phyloP scores from a whole-genome alignment of 208 protist species.

The Lotmaria passim region DNA sequence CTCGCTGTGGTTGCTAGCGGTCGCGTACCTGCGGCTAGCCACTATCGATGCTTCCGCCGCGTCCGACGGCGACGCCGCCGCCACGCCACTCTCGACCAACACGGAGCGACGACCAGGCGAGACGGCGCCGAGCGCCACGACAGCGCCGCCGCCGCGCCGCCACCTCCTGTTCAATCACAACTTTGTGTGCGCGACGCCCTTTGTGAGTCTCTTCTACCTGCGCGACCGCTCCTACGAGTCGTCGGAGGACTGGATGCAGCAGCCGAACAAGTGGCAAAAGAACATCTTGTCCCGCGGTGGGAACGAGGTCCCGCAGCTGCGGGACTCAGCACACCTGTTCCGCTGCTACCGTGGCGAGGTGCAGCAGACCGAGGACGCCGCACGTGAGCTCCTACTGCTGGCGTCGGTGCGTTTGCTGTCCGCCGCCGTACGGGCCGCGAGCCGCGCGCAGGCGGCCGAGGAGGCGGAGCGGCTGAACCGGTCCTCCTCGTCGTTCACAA shows the following conservation, averaged over 20 bases:
- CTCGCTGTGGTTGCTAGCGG: conserved; percentile 47
- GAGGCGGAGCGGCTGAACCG: conserved; percentile 11
- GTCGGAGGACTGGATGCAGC: conserved; percentile 40
- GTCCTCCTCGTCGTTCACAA: conserved; percentile 10
- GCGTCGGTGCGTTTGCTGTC: conserved; percentile 31
- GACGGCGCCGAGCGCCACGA: not conserved
- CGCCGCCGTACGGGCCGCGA: not conserved
- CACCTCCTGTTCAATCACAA: conserved; percentile 16
- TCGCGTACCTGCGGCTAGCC: conserved; percentile 54
- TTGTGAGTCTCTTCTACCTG: conserved; percentile 32
- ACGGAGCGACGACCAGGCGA: not conserved
- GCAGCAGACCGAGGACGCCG: conserved; percentile 24
- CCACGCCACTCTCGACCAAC: not conserved
- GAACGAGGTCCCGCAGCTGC: conserved; percentile 12
- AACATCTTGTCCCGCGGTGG: conserved; percentile 4
- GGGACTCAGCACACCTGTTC: conserved; percentile 11
- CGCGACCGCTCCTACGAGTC: conserved; percentile 40
- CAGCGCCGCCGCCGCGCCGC: not conserved
- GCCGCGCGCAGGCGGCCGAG: not conserved
- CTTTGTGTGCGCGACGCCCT: conserved; percentile 29
- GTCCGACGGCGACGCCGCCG: not conserved
- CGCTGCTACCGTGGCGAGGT: conserved; percentile 26
- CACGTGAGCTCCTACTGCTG: conserved; percentile 39
- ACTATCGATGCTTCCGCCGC: conserved; percentile 17
- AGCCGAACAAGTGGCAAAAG: conserved; percentile 16